Evolutionary conservation across 768 basidiomycete genomes (phyloP), one percentile per base, ranked within the genome.

Genomic region (Psilocybe azurescens): DNA sequence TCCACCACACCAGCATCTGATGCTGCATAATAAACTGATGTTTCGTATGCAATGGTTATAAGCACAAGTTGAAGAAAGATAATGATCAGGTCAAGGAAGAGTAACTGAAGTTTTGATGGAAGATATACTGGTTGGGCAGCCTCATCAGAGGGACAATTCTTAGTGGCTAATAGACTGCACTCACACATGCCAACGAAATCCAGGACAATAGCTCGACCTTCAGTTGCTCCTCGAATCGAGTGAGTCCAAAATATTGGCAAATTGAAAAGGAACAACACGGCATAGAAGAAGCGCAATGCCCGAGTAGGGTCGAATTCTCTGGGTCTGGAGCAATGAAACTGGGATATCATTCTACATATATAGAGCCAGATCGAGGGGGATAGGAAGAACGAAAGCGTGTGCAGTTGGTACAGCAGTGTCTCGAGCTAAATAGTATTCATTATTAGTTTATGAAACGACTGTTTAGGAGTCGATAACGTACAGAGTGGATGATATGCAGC

Each of bases 131-230:
- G 3, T 10, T 36, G 41, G 24, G 53, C 5, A 10, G 51, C 20
- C 30, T 11, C 53, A 38, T 52, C 33, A 29, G 44, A 60, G 46
- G 60, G 56, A 44, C 54, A 6, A 3, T n/a, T 39, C 11, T 50
- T 16, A 13, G 36, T 4, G 24, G 28, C 47, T 28, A 29, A 48
- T 50, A 28, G 30, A 59, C 28, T 18, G 14, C 50, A 80, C 88
- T 53, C 67, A 93, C 92, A 85, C 80, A 87, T 81, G 58, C 92
- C 91, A 60, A 93, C 83, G 69, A 93, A 93, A 72, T 93, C 91
- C 62, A 94, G 84, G 36, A 94, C 73, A 68, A 92, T 74, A 9
- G 84, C 78, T 66, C 87, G 80, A n/a, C 86, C 86, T 59, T 88
- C 83, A 30, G 80, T 72, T 56, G 84, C 75, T 4, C 84, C 83